These are phyloP conservation scores for Elaeis guineensis DNA, from an alignment of 176 grass and related monocot species.

Conservation along the genomic window DNA sequence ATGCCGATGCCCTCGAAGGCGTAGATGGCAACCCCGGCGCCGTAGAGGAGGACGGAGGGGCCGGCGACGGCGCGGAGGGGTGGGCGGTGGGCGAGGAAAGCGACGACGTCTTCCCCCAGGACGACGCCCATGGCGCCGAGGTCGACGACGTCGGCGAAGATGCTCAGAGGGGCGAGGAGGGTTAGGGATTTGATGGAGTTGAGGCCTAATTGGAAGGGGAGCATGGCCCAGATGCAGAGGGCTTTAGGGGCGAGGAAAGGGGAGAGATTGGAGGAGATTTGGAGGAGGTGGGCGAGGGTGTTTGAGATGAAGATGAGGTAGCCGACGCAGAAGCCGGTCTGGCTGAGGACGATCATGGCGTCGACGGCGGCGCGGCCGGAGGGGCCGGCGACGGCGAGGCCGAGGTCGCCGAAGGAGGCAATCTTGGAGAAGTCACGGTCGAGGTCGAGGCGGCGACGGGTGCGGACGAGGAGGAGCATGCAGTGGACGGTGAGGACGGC, in stretches of 20 bases:
- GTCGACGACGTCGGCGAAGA: constrained; percentile 92
- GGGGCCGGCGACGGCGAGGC: constrained; percentile 6
- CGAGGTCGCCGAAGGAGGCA: neutral
- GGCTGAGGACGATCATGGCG: neutral
- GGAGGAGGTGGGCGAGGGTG: constrained; percentile 4
- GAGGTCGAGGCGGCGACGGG: constrained; percentile 18
- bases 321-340: neutral
- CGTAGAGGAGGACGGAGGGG: too few relatives aligned
- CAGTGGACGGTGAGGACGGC: constrained; percentile 80
- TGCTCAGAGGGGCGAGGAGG: constrained; percentile 82
- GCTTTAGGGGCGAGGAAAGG: too few relatives aligned
- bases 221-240: constrained; percentile 56
- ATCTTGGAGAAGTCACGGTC: too few relatives aligned
- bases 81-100: too few relatives aligned
- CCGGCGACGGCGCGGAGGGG: too few relatives aligned
- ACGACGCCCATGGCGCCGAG: too few relatives aligned
- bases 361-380: neutral
- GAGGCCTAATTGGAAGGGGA: constrained; percentile 86
- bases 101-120: too few relatives aligned
- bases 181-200: constrained; percentile 95
- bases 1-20: too few relatives aligned
- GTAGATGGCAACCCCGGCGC: too few relatives aligned
- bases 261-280: too few relatives aligned
- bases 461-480: constrained; percentile 84
- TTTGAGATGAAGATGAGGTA: constrained; percentile 13